phyloP scores from a whole-genome alignment of 139 green algal species.

The Zygnema circumcarinatum region DNA sequence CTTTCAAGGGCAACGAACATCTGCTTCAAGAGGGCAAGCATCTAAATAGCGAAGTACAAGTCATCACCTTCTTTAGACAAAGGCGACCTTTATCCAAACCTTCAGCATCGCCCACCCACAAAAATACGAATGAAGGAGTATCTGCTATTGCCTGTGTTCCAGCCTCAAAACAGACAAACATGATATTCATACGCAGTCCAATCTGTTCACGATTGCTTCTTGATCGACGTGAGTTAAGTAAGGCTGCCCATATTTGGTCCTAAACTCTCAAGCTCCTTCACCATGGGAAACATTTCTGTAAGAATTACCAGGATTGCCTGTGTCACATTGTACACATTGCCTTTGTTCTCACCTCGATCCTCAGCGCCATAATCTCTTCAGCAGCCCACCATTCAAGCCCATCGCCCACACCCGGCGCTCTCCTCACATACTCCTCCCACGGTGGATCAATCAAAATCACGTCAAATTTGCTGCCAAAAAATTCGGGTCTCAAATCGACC shows the following conservation, averaged over 20 bases:
- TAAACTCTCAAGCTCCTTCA: too few relatives aligned
- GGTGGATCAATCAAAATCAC: constrained; percentile 84
- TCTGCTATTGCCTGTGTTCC: constrained; percentile 75
- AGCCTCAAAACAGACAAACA: constrained; percentile 18
- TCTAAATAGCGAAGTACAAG: too few relatives aligned
- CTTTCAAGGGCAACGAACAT: too few relatives aligned
- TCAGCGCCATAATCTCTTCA: constrained; percentile 76
- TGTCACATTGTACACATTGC: too few relatives aligned
- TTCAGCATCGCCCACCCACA: constrained; percentile 69
- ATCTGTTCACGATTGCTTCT: too few relatives aligned
- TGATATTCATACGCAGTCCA: too few relatives aligned
- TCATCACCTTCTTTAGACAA: constrained; percentile 54
- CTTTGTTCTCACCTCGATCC: constrained; percentile 66
- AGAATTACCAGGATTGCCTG: too few relatives aligned
- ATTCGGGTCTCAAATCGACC: constrained; percentile 19
- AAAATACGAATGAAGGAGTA: constrained; percentile 77
- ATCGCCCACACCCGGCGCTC: constrained; percentile 73
- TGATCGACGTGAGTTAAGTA: too few relatives aligned
- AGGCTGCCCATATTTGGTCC: too few relatives aligned
- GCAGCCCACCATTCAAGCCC: constrained; percentile 71
- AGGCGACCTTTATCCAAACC: constrained; percentile 47
- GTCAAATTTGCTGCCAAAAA: constrained; percentile 68
- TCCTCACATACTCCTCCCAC: constrained; percentile 83
- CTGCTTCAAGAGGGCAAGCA: too few relatives aligned
- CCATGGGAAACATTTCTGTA: too few relatives aligned